These are phyloP conservation scores for Xylaria scruposa DNA, from an alignment of 495 filamentous ascomycete genomes.

Conservation along the genomic window DNA sequence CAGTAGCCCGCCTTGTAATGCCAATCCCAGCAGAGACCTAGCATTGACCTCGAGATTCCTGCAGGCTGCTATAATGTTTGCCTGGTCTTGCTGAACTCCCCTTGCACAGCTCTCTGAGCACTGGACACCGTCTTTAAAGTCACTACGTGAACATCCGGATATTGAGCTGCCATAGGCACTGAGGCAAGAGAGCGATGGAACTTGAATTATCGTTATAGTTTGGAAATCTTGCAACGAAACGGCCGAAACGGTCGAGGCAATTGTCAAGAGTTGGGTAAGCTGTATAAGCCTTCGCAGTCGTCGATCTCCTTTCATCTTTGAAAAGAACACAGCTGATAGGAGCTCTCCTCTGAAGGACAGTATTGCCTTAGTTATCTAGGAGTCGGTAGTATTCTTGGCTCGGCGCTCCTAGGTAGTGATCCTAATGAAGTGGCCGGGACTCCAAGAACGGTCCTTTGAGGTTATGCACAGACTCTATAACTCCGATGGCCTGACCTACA, in stretches of 20 bases:
- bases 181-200: slow-evolving; percentile 45
- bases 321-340: not conserved
- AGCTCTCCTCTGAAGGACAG: not conserved
- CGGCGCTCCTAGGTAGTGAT: not conserved
- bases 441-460: not conserved
- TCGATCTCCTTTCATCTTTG: slow-evolving; percentile 33
- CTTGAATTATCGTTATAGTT: slow-evolving; percentile 43
- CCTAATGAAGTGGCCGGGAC: not conserved
- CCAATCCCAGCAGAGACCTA: slow-evolving; percentile 45
- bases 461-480: not conserved
- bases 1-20: slow-evolving; percentile 44
- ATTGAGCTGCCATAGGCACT: slow-evolving; percentile 47
- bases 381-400: not conserved
- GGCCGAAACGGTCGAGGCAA: slow-evolving; percentile 47
- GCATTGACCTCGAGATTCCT: slow-evolving; percentile 33
- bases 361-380: not conserved
- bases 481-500: not conserved
- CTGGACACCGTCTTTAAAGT: slow-evolving; percentile 43
- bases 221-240: slow-evolving; percentile 49
- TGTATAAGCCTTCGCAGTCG: slow-evolving; percentile 32
- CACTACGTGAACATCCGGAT: slow-evolving; percentile 40
- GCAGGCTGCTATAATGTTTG: slow-evolving; percentile 40
- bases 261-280: slow-evolving; percentile 35
- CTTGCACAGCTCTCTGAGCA: slow-evolving; percentile 47
- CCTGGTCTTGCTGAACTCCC: slow-evolving; percentile 37